A percentile compares a stretch with the other conserved stretches of the same genome.
Conservation (phyloP, 1,139 yeast species). For the Geotrichum cucujoidarum region DNA sequence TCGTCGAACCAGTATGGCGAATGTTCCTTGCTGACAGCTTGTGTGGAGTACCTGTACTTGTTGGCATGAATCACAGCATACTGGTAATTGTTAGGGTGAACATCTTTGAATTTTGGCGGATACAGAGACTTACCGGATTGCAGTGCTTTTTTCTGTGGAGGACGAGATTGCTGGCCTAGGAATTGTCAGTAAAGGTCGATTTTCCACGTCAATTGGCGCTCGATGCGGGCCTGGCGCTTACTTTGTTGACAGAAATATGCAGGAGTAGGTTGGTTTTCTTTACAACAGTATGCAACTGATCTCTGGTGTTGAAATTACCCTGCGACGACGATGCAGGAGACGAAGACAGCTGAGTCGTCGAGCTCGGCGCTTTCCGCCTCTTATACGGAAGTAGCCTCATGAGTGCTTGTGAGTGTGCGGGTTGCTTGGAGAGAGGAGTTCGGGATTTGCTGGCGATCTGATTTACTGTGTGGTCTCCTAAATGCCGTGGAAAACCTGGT, state of each 20-base stretch:
- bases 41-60: constrained; percentile 34
- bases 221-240: neutral
- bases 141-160: constrained; percentile 8
- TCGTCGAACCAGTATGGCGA: constrained; percentile 38
- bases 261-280: neutral
- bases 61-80: constrained; percentile 31
- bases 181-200: constrained; percentile 5
- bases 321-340: too few species aligned
- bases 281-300: neutral
- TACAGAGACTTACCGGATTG: constrained; percentile 13
- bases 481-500: too few species aligned
- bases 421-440: neutral
- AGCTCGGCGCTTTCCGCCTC: neutral
- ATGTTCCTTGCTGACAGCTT: constrained; percentile 24
- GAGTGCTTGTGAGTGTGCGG: neutral
- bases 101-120: constrained; percentile 2
- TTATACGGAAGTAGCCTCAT: constrained; percentile 6
- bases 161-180: constrained; percentile 12
- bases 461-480: too few species aligned
- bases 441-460: too few species aligned
- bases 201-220: too few species aligned
- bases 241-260: constrained; percentile 1
- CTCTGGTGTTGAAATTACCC: neutral
- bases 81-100: constrained; percentile 14
- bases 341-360: neutral